A percentile compares a stretch with the other conserved stretches of the same genome.
Conservation (phyloP, 441 rosid genomes). For the Adansonia rubrostipa region DNA sequence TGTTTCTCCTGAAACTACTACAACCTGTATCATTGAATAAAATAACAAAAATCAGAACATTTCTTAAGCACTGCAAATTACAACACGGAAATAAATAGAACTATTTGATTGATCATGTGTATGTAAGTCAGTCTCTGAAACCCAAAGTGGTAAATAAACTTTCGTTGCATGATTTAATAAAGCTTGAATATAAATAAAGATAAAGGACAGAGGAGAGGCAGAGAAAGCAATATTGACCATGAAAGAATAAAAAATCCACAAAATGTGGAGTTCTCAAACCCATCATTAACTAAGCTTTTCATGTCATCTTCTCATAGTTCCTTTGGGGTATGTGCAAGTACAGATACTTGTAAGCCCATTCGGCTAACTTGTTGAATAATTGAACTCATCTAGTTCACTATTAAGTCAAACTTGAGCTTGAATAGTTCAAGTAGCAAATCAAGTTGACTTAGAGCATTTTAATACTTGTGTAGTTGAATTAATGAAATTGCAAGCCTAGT, state of each 20-base stretch:
- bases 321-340: not conserved
- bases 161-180: not conserved
- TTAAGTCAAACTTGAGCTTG: not conserved
- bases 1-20: slow-evolving; percentile 93
- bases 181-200: not conserved
- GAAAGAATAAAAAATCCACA: slow-evolving; percentile 9
- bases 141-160: not conserved
- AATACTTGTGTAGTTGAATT: not conserved
- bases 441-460: not conserved
- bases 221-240: not conserved
- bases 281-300: slow-evolving; percentile 3
- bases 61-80: slow-evolving; percentile 14
- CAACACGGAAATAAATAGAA: slow-evolving; percentile 7
- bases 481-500: not conserved
- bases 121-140: not conserved
- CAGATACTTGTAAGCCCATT: not conserved
- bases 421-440: not conserved
- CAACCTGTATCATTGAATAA: slow-evolving; percentile 53
- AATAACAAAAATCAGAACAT: slow-evolving; percentile 18
- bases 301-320: not conserved
- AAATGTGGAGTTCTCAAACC: not conserved
- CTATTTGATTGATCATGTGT: not conserved
- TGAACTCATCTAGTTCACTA: not conserved
- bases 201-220: not conserved
- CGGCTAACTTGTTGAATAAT: not conserved